Evolutionary conservation across 768 basidiomycete species (phyloP).

Genomic region (Trametes sanguinea): DNA sequence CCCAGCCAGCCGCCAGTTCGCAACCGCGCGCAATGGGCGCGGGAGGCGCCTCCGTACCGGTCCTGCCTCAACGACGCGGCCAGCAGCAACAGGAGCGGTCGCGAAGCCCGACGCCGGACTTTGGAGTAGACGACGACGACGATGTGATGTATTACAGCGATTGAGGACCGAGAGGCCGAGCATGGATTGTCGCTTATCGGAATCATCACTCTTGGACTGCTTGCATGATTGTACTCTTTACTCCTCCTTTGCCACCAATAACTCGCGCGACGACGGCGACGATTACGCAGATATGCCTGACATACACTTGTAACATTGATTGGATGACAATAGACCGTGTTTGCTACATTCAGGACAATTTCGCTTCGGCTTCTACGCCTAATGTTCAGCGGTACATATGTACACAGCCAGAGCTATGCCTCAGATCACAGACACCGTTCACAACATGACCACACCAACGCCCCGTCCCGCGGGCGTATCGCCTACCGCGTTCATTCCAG

Average conservation of each 20-base stretch:
- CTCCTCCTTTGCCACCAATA: not conserved
- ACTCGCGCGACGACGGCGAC: not conserved
- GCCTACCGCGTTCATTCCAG: slow-evolving; percentile 63
- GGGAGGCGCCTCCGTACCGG: slow-evolving; percentile 56
- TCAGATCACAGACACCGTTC: slow-evolving; percentile 19
- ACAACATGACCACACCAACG: slow-evolving; percentile 94
- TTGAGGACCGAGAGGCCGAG: slow-evolving; percentile 30
- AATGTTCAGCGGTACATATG: too few species aligned
- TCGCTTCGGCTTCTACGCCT: not conserved
- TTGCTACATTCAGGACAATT: slow-evolving; percentile 3
- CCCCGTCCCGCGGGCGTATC: slow-evolving; percentile 68
- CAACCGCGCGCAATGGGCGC: slow-evolving; percentile 47
- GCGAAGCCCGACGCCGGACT: slow-evolving; percentile 76
- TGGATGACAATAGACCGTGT: slow-evolving; percentile 12
- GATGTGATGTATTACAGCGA: slow-evolving; percentile 87
- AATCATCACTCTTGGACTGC: slow-evolving; percentile 5
- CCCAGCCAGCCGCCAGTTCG: slow-evolving; percentile 28
- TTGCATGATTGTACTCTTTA: not conserved
- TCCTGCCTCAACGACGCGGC: slow-evolving; percentile 41
- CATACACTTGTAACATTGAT: slow-evolving; percentile 13
- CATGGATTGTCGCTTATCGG: not conserved
- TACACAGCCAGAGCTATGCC: too few species aligned
- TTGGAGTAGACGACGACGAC: slow-evolving; percentile 77
- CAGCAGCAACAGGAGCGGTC: slow-evolving; percentile 43
- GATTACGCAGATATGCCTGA: not conserved